Base-by-base conservation (phyloP, 441 rosid species). In the Metrosideros polymorpha region DNA sequence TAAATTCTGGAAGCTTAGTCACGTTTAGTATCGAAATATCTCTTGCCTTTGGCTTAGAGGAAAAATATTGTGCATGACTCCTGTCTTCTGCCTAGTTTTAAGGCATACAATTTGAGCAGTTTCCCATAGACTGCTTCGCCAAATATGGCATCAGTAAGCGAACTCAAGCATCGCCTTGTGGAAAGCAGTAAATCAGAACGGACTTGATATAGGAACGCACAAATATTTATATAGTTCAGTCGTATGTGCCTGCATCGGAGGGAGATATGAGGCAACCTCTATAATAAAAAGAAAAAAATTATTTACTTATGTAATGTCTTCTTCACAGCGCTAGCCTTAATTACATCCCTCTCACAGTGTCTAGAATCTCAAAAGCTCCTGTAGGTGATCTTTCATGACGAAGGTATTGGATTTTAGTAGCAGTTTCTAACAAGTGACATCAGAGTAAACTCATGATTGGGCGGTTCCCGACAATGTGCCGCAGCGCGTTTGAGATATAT, bases 61-160 rank as follows among this genome's bases (percentile, higher is more conserved):
- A 9, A 18, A 63, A 63, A 63, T 18, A 63, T 63, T 0, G 24
- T 18, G 76, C 76, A 63, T 4, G 76, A 63, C 76, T 18, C 27
- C 6, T 52, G 4, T 32, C 43, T 63, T 18, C 3, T 63, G 76
- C 4, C 43, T 63, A 63, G 13, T 32, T 12, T 18, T 0, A 4
- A 19, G 42, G 43, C 76, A 4, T 15, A 18, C 7, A 32, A 63
- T 32, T 2, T 18, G 4, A 63, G 43, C 43, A 4, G 4, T 9
- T 32, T 5, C 12, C 0, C 0, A 4, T 32, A 35, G 12, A 63
- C 25, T 0, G 76, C 2, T 0, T 66, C 24, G 47, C 47, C 79
- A 22, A 35, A 71, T 35, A 22, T 12, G 47, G 79, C 47, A 24
- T 39, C 25, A 8, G 15, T 71, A 71, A 71, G 47, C 15, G n/a